Percentiles rank a stretch among this genome's conserved stretches.
Evolutionary conservation across 2,329 filamentous ascomycete species (phyloP).

Genomic region (Teratosphaeria nubilosa): DNA sequence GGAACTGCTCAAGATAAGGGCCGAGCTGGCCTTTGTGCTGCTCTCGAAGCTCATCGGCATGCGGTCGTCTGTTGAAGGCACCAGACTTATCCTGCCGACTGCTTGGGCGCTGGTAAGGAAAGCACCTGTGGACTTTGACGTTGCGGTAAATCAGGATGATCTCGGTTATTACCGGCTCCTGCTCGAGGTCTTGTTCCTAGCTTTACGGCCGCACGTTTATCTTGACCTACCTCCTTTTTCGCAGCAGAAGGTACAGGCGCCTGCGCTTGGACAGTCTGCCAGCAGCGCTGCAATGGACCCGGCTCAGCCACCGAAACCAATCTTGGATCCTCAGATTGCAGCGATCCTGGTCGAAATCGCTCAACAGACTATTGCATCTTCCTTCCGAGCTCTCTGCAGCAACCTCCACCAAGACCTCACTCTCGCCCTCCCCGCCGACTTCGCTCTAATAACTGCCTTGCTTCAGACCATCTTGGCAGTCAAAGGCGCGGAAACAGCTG

Average conservation of each 20-base stretch:
- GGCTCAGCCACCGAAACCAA: conserved; percentile 8
- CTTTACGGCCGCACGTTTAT: conserved; percentile 54
- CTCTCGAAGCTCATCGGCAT: conserved; percentile 63
- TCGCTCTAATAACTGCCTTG: conserved; percentile 78
- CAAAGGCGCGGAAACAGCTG: conserved; percentile 53
- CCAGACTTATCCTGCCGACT: conserved; percentile 44
- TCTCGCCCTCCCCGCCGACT: conserved; percentile 55
- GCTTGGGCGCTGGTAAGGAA: conserved; percentile 52
- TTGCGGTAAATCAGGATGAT: conserved; percentile 46
- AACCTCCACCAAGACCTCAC: conserved; percentile 56
- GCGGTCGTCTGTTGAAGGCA: conserved; percentile 40
- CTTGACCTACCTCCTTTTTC: conserved; percentile 1
- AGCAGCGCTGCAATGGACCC: background rate
- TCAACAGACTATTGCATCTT: conserved; percentile 66
- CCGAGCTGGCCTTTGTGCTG: conserved; percentile 71
- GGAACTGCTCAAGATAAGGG: conserved; percentile 62
- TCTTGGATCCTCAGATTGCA: conserved; percentile 26
- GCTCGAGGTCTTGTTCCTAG: conserved; percentile 74
- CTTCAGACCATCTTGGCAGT: conserved; percentile 74
- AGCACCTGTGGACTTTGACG: conserved; percentile 49
- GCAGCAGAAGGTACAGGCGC: too few relatives aligned
- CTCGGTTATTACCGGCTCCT: conserved; percentile 71
- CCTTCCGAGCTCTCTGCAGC: conserved; percentile 70
- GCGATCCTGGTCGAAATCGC: conserved; percentile 69
- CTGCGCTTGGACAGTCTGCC: too few relatives aligned